phyloP scores from a whole-genome alignment of 345 rosid genomes.

The Rhodamnia rubescens region DNA sequence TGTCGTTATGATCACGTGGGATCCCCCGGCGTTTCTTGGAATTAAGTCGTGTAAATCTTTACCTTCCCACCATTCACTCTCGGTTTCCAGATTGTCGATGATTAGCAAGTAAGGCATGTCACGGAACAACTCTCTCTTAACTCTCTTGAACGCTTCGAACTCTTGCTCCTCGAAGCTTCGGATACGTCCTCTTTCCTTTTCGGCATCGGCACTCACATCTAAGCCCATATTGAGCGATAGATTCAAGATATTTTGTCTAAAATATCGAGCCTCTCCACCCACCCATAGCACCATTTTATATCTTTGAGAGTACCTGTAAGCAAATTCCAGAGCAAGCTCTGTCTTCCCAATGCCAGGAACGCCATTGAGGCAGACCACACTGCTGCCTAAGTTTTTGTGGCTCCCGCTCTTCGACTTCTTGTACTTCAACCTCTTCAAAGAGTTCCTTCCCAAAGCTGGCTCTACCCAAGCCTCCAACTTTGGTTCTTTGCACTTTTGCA shows the following conservation, averaged over 20 bases:
- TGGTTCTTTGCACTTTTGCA: slow-evolving; percentile 59
- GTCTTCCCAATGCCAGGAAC: slow-evolving; percentile 79
- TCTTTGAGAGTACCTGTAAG: slow-evolving; percentile 65
- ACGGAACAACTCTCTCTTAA: slow-evolving; percentile 65
- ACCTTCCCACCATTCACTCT: slow-evolving; percentile 96
- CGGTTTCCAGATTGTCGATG: slow-evolving; percentile 88
- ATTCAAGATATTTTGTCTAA: slow-evolving; percentile 74
- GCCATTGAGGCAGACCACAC: slow-evolving; percentile 67
- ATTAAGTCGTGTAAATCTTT: slow-evolving; percentile 77
- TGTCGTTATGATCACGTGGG: slow-evolving; percentile 80
- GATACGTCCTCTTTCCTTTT: slow-evolving; percentile 70
- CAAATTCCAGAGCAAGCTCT: slow-evolving; percentile 80
- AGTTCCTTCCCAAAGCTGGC: slow-evolving; percentile 47
- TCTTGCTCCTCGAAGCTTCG: slow-evolving; percentile 86
- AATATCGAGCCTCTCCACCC: slow-evolving; percentile 77
- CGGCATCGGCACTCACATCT: slow-evolving; percentile 83
- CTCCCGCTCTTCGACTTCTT: slow-evolving; percentile 59
- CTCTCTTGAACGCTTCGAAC: slow-evolving; percentile 77
- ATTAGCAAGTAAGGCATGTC: slow-evolving; percentile 83
- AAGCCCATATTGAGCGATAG: slow-evolving; percentile 66
- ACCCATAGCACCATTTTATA: slow-evolving; percentile 90
- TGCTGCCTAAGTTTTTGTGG: slow-evolving; percentile 36
- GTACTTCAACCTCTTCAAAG: slow-evolving; percentile 46
- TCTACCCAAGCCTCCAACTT: slow-evolving; percentile 53
- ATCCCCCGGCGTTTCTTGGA: slow-evolving; percentile 74